Conservation (phyloP, 306 rosid species). For the Crataegus laevigata region DNA sequence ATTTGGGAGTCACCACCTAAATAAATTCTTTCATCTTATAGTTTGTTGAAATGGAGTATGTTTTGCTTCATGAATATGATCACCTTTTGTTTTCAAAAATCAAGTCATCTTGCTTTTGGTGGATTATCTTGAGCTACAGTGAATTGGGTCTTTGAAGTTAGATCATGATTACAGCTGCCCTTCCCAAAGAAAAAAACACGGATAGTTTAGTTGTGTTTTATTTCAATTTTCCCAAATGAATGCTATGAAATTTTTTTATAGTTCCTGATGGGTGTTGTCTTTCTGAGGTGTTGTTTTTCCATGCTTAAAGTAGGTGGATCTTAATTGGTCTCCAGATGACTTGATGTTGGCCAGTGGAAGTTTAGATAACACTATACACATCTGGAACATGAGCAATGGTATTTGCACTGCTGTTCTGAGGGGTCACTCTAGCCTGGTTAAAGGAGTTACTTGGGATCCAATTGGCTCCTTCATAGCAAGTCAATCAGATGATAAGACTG, state of each 20-base stretch:
- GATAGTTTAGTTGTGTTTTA: neutral
- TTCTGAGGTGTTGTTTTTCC: constrained; percentile 50
- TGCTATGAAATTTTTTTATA: neutral
- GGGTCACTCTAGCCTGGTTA: constrained; percentile 97
- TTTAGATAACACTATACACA: constrained; percentile 87
- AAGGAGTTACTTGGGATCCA: constrained; percentile 99
- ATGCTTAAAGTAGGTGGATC: constrained; percentile 99
- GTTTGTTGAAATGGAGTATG: neutral
- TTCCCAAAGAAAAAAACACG: neutral
- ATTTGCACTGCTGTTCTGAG: constrained; percentile 97
- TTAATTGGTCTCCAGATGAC: constrained; percentile 99
- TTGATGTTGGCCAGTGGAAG: constrained; percentile 91
- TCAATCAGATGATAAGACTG: constrained; percentile 98
- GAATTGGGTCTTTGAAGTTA: neutral
- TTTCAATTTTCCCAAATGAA: neutral
- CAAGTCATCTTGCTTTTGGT: constrained; percentile 2
- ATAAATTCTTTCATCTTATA: neutral
- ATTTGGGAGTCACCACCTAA: neutral
- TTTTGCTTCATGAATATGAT: neutral
- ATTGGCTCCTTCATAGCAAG: constrained; percentile 97
- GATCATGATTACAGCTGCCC: neutral
- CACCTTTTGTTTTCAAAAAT: neutral
- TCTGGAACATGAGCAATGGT: constrained; percentile 94
- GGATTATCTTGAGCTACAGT: neutral
- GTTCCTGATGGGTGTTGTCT: constrained; percentile 30